phyloP scores from a whole-genome alignment of 2,329 filamentous ascomycete species.

The Didymosphaeria variabile region DNA sequence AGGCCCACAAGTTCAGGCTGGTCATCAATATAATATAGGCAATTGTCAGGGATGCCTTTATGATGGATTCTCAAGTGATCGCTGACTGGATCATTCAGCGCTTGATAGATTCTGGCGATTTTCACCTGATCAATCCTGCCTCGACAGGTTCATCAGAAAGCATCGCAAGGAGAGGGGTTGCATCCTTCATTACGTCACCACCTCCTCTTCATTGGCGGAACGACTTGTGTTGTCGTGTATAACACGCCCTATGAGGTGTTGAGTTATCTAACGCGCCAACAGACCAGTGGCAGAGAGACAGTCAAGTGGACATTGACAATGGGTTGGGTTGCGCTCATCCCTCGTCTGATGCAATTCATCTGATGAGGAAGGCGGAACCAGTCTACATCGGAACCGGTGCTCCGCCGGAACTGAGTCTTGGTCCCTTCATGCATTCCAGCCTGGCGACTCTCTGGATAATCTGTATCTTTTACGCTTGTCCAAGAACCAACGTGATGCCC shows the following conservation, averaged over 20 bases:
- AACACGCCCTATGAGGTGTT: background rate
- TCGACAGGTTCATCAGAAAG: no score
- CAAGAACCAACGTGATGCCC: background rate
- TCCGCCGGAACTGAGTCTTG: no score
- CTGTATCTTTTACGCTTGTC: background rate
- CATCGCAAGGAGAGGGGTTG: background rate
- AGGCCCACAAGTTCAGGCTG: background rate
- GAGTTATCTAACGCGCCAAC: background rate
- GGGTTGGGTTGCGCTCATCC: no score
- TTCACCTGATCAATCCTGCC: background rate
- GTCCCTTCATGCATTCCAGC: no score
- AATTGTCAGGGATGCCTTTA: no score
- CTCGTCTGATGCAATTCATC: no score
- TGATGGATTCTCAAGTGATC: no score
- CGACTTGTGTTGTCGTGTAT: background rate
- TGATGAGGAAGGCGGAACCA: no score
- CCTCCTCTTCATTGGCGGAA: background rate
- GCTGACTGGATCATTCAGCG: background rate
- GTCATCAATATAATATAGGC: no score
- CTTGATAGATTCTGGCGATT: background rate
- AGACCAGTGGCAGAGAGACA: no score
- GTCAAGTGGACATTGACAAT: no score
- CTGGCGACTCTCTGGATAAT: background rate
- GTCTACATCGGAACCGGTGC: no score
- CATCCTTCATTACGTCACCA: slow-evolving; percentile 2